Evolutionary conservation across 371 early-diverging fungal genomes (phyloP), one percentile per base, ranked within the genome.

Genomic region (Mortierella sp.): DNA sequence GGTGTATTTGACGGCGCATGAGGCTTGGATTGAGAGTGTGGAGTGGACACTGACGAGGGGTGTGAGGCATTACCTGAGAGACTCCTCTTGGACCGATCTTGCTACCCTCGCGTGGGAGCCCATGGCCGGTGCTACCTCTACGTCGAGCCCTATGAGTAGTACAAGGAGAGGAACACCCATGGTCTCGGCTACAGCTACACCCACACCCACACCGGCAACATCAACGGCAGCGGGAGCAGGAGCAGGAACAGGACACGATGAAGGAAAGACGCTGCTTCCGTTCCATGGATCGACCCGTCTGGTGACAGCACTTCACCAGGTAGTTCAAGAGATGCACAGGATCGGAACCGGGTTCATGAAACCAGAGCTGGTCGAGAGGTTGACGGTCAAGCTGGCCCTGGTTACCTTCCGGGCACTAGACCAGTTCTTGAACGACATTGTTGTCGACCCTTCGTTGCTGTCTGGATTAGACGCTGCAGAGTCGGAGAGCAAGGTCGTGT

Each of bases 311-410:
- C 53, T 90, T 26, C 89, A 88, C 63, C 83, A 71, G 44, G 64
- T 89, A 9, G 90, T 89, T 39, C 85, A 89, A 55, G 90, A 90
- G 47, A 79, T 91, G 68, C 90, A 89, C 44, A 87, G 86, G 16
- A 79, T 86, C 2, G 83, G 83, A 6, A 72, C 79, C 1, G 78
- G 75, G 11, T 66, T 74, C 37, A 71, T 83, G 79, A 68, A 64
- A 7, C 73, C 79, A 1, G 79, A 83, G 34, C 43, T 83, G 50
- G 45, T 85, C n/a, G 79, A 78, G 39, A 47, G 26, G 14, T 48
- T 85, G 66, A 66, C 73, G 3, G 26, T 34, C 52, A 71, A 70
- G 48, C 19, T 78, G 61, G 76, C 68, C 1, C 14, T 29, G 3
- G 64, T 64, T 10, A 31, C 68, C 1, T 63, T 78, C 34, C 19